A percentile compares a stretch with the other conserved stretches of the same genome.
Conservation (phyloP, 371 early-diverging fungal species). For the Thermomucor indicae-seudaticae region DNA sequence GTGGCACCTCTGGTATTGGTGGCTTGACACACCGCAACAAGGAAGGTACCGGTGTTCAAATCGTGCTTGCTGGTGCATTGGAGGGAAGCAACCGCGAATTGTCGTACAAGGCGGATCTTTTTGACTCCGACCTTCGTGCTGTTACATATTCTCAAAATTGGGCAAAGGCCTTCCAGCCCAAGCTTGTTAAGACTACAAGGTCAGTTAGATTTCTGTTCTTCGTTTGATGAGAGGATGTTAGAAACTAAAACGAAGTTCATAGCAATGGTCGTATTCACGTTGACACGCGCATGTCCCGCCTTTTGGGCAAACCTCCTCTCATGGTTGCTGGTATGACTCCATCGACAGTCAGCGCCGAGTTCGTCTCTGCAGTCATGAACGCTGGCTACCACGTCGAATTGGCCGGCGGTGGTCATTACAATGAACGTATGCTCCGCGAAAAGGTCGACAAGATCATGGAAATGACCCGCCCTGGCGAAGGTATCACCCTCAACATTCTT, state of each 20-base stretch:
- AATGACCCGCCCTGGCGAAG: constrained; percentile 78
- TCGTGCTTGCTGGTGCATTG: constrained; percentile 72
- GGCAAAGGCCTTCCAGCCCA: constrained; percentile 86
- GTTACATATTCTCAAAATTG: constrained; percentile 87
- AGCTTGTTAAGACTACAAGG: constrained; percentile 54
- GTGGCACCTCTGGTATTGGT: constrained; percentile 85
- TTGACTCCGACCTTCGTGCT: constrained; percentile 75
- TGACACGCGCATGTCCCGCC: constrained; percentile 85
- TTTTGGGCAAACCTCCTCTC: constrained; percentile 85
- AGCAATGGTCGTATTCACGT: constrained; percentile 78
- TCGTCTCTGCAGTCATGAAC: constrained; percentile 86
- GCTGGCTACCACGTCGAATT: constrained; percentile 94
- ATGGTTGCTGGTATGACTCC: constrained; percentile 95
- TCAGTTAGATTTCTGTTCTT: constrained; percentile 8
- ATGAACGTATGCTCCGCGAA: constrained; percentile 73
- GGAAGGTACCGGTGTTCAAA: constrained; percentile 93
- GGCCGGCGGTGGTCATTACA: constrained; percentile 95
- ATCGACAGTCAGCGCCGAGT: constrained; percentile 70
- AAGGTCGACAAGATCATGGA: constrained; percentile 81
- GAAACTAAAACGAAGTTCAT: no score
- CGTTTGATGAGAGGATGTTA: no score
- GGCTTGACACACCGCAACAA: constrained; percentile 90
- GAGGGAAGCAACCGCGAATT: constrained; percentile 68
- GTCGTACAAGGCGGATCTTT: constrained; percentile 80
- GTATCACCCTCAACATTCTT: constrained; percentile 87